Evolutionary conservation across 164 flowering plant species (phyloP).

Genomic region (Stephania yunnanensis): DNA sequence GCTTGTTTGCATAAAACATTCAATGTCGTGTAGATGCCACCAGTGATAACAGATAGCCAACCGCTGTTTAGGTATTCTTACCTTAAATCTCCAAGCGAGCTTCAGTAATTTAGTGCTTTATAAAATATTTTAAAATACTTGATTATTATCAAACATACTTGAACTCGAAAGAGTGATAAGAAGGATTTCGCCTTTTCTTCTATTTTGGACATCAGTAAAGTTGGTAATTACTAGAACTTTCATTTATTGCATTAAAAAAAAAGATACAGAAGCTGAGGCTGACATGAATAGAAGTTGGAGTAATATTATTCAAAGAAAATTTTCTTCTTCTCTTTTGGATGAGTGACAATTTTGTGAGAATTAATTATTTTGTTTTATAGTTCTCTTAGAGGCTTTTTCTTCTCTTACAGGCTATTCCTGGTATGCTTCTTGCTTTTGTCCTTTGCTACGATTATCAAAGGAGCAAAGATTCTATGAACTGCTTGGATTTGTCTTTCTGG

Average conservation of each 20-base stretch:
- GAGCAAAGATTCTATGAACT: conserved; percentile 38
- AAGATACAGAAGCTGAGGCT: neutral
- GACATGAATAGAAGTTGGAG: neutral
- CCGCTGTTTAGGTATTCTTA: too few species aligned
- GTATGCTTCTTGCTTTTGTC: conserved; percentile 90
- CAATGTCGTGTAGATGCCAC: too few species aligned
- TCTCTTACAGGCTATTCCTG: conserved; percentile 84
- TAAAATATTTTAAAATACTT: too few species aligned
- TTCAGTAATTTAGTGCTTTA: too few species aligned
- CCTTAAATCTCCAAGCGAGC: too few species aligned
- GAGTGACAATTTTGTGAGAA: neutral
- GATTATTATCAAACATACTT: too few species aligned
- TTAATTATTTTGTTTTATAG: neutral
- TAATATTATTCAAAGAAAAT: neutral
- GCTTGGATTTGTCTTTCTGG: conserved; percentile 39
- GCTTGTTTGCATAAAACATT: too few species aligned
- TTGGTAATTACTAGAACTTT: neutral
- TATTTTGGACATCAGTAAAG: neutral
- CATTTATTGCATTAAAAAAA: neutral
- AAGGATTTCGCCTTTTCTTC: too few species aligned
- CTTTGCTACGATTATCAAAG: conserved; percentile 82
- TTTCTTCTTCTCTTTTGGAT: neutral
- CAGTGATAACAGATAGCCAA: too few species aligned
- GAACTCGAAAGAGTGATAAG: too few species aligned
- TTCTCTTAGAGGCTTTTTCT: neutral